These are phyloP conservation scores for Lasiosphaeriaceae sp. DNA, from an alignment of 495 filamentous ascomycete genomes.

Conservation along the genomic window DNA sequence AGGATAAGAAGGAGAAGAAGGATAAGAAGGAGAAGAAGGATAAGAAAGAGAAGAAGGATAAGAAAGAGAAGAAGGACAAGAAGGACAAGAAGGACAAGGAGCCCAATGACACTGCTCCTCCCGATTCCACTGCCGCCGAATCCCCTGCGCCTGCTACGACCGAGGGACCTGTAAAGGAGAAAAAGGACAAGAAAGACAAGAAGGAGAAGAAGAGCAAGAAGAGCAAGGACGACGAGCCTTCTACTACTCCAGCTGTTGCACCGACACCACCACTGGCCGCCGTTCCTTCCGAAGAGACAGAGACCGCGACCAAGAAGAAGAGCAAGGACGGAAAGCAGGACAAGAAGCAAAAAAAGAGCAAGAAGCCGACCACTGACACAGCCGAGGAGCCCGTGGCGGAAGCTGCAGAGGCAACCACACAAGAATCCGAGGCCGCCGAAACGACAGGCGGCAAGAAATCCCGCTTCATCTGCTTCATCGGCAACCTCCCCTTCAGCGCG, in stretches of 20 bases:
- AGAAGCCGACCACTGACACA: conserved; percentile 2
- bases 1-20: conserved; percentile 43
- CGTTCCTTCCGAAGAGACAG: conserved; percentile 22
- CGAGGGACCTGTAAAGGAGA: not conserved
- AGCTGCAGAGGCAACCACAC: conserved; percentile 21
- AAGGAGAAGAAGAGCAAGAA: conserved; percentile 18
- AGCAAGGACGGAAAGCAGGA: conserved; percentile 25
- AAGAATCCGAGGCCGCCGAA: conserved; percentile 22
- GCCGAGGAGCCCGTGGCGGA: too few relatives aligned
- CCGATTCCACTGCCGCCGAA: not conserved
- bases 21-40: conserved; percentile 22
- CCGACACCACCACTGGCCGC: not conserved
- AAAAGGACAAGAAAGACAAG: conserved; percentile 14
- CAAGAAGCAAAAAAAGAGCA: conserved; percentile 23
- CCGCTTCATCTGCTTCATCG: conserved; percentile 84
- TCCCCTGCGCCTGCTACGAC: not conserved
- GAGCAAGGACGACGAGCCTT: not conserved
- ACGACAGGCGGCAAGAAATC: conserved; percentile 39
- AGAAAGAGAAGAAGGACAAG: conserved; percentile 23
- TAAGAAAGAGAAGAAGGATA: conserved; percentile 24
- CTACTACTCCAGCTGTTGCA: not conserved
- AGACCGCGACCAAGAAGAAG: conserved; percentile 14
- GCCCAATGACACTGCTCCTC: conserved; percentile 14
- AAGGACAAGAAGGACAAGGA: conserved; percentile 39
- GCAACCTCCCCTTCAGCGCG: conserved; percentile 85